Conservation (phyloP, 768 basidiomycete species). For the Xerocomellus dryophilus region DNA sequence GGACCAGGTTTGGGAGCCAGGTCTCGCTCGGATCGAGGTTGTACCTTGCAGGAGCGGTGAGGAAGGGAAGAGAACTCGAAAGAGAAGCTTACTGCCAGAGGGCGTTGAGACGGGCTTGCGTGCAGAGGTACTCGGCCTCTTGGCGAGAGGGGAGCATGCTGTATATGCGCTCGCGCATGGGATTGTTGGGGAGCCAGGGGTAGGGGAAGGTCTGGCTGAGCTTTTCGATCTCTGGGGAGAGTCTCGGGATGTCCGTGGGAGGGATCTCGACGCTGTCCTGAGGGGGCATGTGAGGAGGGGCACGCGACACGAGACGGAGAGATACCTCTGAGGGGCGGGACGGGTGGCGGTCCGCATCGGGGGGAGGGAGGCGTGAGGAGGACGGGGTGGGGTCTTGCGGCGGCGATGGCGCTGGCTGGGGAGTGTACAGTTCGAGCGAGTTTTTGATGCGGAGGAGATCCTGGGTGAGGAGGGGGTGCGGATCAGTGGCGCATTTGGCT, state of each 20-base stretch:
- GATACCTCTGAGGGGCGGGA: constrained; percentile 28
- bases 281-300: not conserved
- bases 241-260: constrained; percentile 13
- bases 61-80: not conserved
- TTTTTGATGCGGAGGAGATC: constrained; percentile 63
- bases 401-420: constrained; percentile 16
- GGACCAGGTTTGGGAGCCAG: constrained; percentile 64
- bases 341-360: too few species aligned
- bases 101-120: constrained; percentile 63
- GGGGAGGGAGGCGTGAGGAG: constrained; percentile 8
- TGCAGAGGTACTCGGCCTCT: constrained; percentile 59
- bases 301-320: not conserved
- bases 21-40: constrained; percentile 70
- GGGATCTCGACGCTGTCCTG: constrained; percentile 29
- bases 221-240: constrained; percentile 37
- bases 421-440: constrained; percentile 59
- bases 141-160: constrained; percentile 57
- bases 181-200: constrained; percentile 62
- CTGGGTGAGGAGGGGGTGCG: constrained; percentile 56
- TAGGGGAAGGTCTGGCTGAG: constrained; percentile 70
- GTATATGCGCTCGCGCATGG: constrained; percentile 60
- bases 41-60: constrained; percentile 41
- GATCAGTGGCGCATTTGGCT: constrained; percentile 36
- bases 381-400: constrained; percentile 8
- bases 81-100: constrained; percentile 62